Evolutionary conservation across 495 filamentous ascomycete genomes (phyloP), one percentile per base, ranked within the genome.

Genomic region (Niebla homalea): DNA sequence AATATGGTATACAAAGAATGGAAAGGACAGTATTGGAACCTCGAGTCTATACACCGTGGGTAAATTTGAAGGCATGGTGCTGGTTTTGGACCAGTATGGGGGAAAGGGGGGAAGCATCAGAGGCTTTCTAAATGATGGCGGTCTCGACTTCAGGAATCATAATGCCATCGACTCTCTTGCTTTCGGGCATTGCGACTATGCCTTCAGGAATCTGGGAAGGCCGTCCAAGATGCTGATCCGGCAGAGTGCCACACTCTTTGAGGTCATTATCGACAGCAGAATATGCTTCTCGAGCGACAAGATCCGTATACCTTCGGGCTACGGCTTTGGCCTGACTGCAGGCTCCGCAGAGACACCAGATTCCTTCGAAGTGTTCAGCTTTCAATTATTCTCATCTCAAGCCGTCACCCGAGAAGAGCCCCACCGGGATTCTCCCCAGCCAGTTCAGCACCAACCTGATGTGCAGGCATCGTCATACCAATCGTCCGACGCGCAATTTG

Each of bases 111-210:
- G 92, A 50, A 87, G 81, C 60, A 69, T 98, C 46, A 73, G 92
- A 51, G 92, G 85, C 19, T 97, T 97, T 70, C 67, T 98, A 61
- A 98, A 97, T 65, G 92, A 97, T 64, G 92, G 90, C 48, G 78
- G 69, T 21, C 79, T 70, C 52, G 84, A 92, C 62, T 95, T 85
- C 74, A 85, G 80, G 59, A 73, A 73, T 43, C 84, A 90, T 60
- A 75, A 79, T 52, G 82, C 75, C 57, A 80, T 94, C 4, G 89
- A 95, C 65, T 81, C 73, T 54, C 73, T 96, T 40, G 85, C 93
- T 29, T 98, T 98, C 61, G 92, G 88, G 21, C 86, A 95, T 66
- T 98, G 92, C 69, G 77, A 83, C 55, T 94, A 89, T 59, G 58
- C 79, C 29, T 98, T 96, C 70, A 84, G 92, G 46, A 98, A 98